Base-by-base conservation (phyloP, 1,139 yeast genomes). In the Insectozyma bohioensis region DNA sequence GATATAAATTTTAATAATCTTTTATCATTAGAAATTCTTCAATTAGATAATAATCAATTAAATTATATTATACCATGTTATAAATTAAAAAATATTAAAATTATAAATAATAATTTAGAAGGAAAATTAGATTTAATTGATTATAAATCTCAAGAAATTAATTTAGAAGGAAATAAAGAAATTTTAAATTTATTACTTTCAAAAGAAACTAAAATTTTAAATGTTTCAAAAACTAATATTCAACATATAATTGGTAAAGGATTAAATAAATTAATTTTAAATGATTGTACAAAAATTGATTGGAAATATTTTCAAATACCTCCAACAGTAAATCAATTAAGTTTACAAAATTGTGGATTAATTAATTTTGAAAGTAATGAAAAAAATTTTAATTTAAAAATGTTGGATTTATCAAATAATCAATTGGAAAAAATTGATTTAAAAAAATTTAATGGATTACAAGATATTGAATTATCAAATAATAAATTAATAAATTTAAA, bases 11-110 rank as follows among this genome's bases (percentile, higher is more conserved):
- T 28, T 30, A 39, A 33, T 34, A 42, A 10, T 30, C 45, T 36
- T 21, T 39, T 6, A 38, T 45, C 11, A 35, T 48, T 22, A 46
- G 47, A 12, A 41, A 39, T 34, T 45, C 44, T 37, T 12, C 33
- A 30, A 17, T 39, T 42, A 20, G 40, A 33, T 17, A 30, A 33
- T 7, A 39, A 37, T 30, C 33, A 25, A 9, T 17, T 34, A n/a
- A 12, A 18, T 2, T 16, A 12, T 15, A n/a, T 28, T 20, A 23
- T 33, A 19, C 30, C 32, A 9, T 15, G 12, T 10, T 12, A 27
- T 3, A 25, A 29, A 6, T 24, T 39, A 16, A 35, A 34, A 24
- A 23, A 28, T 14, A 20, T 41, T 17, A 19, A 35, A 28, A 17
- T 42, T 14, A 30, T 36, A 1, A 16, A 32, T 7, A 42, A 39